phyloP scores from a whole-genome alignment of 192 early-diverging fungal genomes.

The Hyaloraphidium curvatum region DNA sequence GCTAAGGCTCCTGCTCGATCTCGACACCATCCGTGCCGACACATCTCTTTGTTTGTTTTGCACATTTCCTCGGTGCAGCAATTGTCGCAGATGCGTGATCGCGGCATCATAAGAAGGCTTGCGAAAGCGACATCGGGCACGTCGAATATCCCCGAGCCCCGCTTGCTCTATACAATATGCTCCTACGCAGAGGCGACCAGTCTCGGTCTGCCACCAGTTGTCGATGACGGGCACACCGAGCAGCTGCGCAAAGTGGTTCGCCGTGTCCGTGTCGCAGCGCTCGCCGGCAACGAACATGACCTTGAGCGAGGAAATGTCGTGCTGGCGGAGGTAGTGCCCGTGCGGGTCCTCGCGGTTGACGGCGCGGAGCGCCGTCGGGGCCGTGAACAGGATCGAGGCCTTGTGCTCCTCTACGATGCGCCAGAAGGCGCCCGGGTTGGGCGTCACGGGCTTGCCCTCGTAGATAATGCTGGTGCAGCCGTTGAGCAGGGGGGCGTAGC shows the following conservation, averaged over 20 bases:
- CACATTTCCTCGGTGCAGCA: no score
- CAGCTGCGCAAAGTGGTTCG: slow-evolving; percentile 1
- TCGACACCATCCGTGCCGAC: no score
- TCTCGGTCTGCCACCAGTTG: slow-evolving; percentile 83
- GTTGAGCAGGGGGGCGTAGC: slow-evolving; percentile 57
- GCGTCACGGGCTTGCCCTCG: slow-evolving; percentile 69
- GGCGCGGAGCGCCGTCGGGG: slow-evolving; percentile 72
- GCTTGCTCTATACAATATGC: no score
- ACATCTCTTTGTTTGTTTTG: no score
- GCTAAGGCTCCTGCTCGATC: no score
- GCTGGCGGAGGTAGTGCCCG: slow-evolving; percentile 28
- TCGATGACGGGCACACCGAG: slow-evolving; percentile 40
- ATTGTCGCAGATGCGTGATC: no score
- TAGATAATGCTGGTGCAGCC: slow-evolving; percentile 63
- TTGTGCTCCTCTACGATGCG: slow-evolving; percentile 56
- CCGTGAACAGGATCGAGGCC: slow-evolving; percentile 44
- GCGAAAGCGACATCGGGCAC: no score
- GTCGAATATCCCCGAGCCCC: no score
- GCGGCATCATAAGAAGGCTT: no score
- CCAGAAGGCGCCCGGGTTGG: slow-evolving; percentile 64
- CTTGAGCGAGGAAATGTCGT: slow-evolving; percentile 40
- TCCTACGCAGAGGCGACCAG: slow-evolving; percentile 60
- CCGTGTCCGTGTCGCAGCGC: slow-evolving; percentile 57
- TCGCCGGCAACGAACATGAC: slow-evolving; percentile 66
- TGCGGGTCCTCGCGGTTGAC: slow-evolving; percentile 57